A percentile compares a stretch with the other conserved stretches of the same genome.
These are phyloP conservation scores for Gyrodon lividus DNA, from an alignment of 768 basidiomycete genomes.

Conservation along the genomic window DNA sequence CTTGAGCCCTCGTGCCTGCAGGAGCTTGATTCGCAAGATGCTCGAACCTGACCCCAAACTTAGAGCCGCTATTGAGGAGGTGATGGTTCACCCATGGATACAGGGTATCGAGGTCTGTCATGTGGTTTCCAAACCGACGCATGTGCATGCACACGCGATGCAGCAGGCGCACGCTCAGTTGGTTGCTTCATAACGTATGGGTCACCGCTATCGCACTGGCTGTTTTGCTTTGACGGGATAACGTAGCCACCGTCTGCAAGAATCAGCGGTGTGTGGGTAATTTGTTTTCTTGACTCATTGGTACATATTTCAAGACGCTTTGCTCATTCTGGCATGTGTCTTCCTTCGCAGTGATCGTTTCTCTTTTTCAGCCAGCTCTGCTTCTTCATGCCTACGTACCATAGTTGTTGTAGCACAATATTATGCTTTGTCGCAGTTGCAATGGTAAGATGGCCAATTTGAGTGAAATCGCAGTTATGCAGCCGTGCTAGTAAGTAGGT, in stretches of 20 bases:
- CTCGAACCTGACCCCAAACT: constrained; percentile 89
- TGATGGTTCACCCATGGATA: constrained; percentile 78
- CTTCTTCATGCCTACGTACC: constrained; percentile 12
- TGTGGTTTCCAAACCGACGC: constrained; percentile 56
- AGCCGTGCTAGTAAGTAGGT: no score
- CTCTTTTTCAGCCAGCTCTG: background rate
- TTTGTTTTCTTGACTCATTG: constrained; percentile 2
- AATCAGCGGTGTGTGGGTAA: background rate
- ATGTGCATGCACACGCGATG: constrained; percentile 70
- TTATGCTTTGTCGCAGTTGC: constrained; percentile 13
- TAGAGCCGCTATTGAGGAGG: constrained; percentile 76
- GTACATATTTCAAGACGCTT: constrained; percentile 20
- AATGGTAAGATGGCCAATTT: no score
- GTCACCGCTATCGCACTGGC: background rate
- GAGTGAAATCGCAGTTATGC: no score
- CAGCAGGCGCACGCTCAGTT: constrained; percentile 54
- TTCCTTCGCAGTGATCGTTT: constrained; percentile 6
- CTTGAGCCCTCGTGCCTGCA: constrained; percentile 80
- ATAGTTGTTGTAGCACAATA: constrained; percentile 21
- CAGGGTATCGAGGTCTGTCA: constrained; percentile 81
- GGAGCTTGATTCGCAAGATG: constrained; percentile 86
- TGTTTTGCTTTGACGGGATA: background rate
- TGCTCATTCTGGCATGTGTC: constrained; percentile 8
- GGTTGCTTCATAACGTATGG: constrained; percentile 9
- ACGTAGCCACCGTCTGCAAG: background rate